These are phyloP conservation scores for Simmondsia chinensis DNA, from an alignment of 148 eudicot genomes.

Conservation along the genomic window DNA sequence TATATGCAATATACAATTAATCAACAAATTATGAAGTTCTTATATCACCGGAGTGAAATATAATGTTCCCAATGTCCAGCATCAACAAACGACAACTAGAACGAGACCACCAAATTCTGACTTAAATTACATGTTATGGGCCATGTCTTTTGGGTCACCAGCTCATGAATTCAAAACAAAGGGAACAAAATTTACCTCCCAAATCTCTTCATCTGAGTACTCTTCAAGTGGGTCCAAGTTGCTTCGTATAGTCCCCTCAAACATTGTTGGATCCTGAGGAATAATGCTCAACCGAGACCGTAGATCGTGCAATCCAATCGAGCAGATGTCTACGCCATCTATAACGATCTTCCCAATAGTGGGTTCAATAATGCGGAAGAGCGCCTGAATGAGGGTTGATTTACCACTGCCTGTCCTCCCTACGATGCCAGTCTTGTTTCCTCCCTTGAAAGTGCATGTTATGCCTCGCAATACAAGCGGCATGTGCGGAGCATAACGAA, in stretches of 20 bases:
- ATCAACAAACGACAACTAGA: too few species aligned
- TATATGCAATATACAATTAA: not conserved
- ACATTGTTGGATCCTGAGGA: conserved; percentile 77
- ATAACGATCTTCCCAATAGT: conserved; percentile 34
- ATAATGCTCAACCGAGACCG: conserved; percentile 61
- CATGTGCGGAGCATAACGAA: conserved; percentile 68
- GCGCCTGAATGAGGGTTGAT: conserved; percentile 66
- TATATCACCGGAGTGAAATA: too few species aligned
- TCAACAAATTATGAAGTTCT: not conserved
- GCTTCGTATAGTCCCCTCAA: conserved; percentile 53
- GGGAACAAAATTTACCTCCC: conserved; percentile 34
- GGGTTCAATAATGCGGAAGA: conserved; percentile 61
- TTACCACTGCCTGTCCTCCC: conserved; percentile 82
- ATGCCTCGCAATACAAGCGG: conserved; percentile 66
- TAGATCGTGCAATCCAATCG: conserved; percentile 58
- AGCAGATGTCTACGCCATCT: conserved; percentile 42
- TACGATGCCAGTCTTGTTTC: conserved; percentile 57
- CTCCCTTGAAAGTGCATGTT: conserved; percentile 58
- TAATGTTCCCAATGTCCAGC: too few species aligned
- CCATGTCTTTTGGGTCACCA: too few species aligned
- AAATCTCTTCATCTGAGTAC: conserved; percentile 57
- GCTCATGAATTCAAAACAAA: too few species aligned
- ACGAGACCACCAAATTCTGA: too few species aligned
- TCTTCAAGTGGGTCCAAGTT: conserved; percentile 74
- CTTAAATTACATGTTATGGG: too few species aligned